Conservation (phyloP, 345 rosid species). For the Aurinia saxatilis region DNA sequence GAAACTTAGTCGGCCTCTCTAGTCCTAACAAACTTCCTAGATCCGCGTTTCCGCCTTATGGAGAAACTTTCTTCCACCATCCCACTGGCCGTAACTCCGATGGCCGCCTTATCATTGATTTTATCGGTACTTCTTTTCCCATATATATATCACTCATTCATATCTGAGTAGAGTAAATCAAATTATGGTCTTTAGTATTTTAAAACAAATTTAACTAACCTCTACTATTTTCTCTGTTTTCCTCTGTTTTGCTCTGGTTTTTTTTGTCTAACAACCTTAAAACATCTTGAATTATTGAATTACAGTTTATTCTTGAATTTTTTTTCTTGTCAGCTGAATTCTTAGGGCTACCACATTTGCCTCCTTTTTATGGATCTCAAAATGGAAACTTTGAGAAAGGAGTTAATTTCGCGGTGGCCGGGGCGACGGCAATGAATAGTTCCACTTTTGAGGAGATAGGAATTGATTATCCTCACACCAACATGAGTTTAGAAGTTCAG, state of each 20-base stretch:
- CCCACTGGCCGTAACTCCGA: constrained; percentile 42
- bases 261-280: no score
- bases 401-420: constrained; percentile 42
- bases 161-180: no score
- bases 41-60: constrained; percentile 34
- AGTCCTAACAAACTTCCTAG: not conserved
- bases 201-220: no score
- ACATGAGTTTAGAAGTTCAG: constrained; percentile 34
- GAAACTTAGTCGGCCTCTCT: constrained; percentile 29
- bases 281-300: no score
- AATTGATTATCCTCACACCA: not conserved
- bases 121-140: no score
- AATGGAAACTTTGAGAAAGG: constrained; percentile 30
- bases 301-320: no score
- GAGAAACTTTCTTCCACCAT: constrained; percentile 35
- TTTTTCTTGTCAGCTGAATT: constrained; percentile 47
- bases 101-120: constrained; percentile 49
- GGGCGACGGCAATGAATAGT: constrained; percentile 36
- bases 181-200: no score
- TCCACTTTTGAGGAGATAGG: constrained; percentile 26
- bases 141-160: no score
- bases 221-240: no score
- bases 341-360: constrained; percentile 33
- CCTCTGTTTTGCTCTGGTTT: no score
- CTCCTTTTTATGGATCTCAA: constrained; percentile 31